phyloP scores from a whole-genome alignment of 1,139 yeast species.

The Candida freyschussii region DNA sequence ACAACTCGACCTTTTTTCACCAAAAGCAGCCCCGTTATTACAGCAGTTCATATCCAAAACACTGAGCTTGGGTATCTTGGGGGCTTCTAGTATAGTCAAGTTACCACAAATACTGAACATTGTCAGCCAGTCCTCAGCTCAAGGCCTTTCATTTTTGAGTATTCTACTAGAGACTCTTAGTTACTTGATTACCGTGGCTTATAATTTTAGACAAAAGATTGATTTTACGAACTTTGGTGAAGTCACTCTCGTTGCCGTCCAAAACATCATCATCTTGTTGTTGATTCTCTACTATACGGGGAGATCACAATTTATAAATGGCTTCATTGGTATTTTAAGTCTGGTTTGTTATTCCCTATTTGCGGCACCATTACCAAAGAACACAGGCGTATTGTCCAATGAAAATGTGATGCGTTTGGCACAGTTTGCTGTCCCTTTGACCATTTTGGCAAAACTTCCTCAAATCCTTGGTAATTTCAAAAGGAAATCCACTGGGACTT shows the following conservation, averaged over 20 bases:
- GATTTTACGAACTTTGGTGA: conserved; percentile 44
- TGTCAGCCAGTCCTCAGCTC: conserved; percentile 29
- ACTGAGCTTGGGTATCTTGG: conserved; percentile 33
- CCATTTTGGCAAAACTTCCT: conserved; percentile 49
- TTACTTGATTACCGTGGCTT: conserved; percentile 36
- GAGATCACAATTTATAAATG: conserved; percentile 14
- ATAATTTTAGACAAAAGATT: conserved; percentile 35
- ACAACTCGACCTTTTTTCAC: conserved; percentile 13
- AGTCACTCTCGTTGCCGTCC: conserved; percentile 35
- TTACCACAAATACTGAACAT: conserved; percentile 35
- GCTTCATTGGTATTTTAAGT: conserved; percentile 25
- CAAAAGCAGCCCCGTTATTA: conserved; percentile 8
- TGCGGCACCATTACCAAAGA: conserved; percentile 16
- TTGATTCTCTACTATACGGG: conserved; percentile 30
- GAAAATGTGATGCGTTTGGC: conserved; percentile 35
- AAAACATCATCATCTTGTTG: conserved; percentile 33
- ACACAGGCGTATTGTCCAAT: conserved; percentile 22
- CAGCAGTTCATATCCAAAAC: conserved; percentile 26
- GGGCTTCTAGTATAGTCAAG: conserved; percentile 33
- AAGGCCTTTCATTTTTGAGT: conserved; percentile 33
- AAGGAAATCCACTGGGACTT: conserved; percentile 49
- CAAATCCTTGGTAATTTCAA: conserved; percentile 46
- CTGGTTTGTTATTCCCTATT: conserved; percentile 18
- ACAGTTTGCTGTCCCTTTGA: conserved; percentile 48
- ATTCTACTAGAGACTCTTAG: conserved; percentile 35